Percentiles rank a stretch among this genome's conserved stretches.
phyloP scores from a whole-genome alignment of 768 basidiomycete genomes.

The Suillus luteus region DNA sequence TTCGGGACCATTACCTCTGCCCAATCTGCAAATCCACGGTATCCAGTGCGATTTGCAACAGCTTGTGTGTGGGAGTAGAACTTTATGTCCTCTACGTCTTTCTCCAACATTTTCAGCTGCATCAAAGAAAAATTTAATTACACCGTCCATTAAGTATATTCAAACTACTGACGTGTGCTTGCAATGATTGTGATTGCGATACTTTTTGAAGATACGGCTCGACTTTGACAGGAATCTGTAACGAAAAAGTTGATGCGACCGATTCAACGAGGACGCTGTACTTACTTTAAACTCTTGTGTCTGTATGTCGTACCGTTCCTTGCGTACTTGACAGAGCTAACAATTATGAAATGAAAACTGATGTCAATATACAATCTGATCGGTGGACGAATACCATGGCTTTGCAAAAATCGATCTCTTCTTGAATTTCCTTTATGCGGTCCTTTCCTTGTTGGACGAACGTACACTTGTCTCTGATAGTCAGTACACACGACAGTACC shows the following conservation, averaged over 20 bases:
- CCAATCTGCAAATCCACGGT: slow-evolving; percentile 27
- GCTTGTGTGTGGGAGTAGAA: slow-evolving; percentile 22
- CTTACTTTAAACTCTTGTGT: neutral
- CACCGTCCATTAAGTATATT: neutral
- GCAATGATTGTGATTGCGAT: slow-evolving; percentile 8
- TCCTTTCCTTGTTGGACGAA: slow-evolving; percentile 5
- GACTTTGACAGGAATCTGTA: neutral
- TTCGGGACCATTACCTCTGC: slow-evolving; percentile 15
- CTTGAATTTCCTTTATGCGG: neutral
- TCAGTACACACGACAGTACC: neutral
- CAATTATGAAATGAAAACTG: slow-evolving; percentile 1
- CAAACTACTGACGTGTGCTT: slow-evolving; percentile 10
- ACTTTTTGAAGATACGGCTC: slow-evolving; percentile 10
- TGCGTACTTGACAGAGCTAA: slow-evolving; percentile 7
- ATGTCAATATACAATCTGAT: neutral
- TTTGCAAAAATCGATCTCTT: slow-evolving; percentile 10
- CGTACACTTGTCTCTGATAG: neutral
- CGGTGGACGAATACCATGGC: slow-evolving; percentile 7
- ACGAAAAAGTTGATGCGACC: neutral
- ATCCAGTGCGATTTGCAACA: slow-evolving; percentile 22
- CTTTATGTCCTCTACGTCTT: slow-evolving; percentile 5
- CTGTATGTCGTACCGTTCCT: slow-evolving; percentile 4
- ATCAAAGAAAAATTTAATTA: neutral
- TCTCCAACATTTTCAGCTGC: slow-evolving; percentile 11
- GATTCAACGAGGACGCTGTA: neutral